These are phyloP conservation scores for Rhodotorula sp. DNA, from an alignment of 1,284 basidiomycete genomes.

Conservation along the genomic window DNA sequence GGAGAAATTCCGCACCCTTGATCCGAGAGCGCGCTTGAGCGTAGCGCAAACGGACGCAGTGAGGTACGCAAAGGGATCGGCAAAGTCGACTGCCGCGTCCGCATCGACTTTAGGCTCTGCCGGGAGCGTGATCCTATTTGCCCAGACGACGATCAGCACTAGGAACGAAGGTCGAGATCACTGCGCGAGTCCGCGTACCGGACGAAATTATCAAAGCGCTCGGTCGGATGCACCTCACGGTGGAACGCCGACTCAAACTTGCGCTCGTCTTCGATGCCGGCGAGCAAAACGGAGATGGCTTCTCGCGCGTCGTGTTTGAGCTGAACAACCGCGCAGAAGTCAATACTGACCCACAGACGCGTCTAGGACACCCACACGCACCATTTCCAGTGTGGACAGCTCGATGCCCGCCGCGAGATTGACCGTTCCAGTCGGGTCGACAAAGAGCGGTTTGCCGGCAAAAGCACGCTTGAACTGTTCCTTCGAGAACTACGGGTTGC, in stretches of 20 bases:
- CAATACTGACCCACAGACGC: not conserved
- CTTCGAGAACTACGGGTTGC: constrained; percentile 20
- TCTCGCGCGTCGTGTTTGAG: constrained; percentile 70
- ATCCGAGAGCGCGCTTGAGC: constrained; percentile 65
- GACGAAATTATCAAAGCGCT: constrained; percentile 50
- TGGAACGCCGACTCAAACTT: constrained; percentile 71
- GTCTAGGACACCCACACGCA: constrained; percentile 32
- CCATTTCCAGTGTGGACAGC: constrained; percentile 52
- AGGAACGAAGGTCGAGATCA: no score
- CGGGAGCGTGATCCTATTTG: constrained; percentile 41
- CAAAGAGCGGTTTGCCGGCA: constrained; percentile 59
- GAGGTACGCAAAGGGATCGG: constrained; percentile 44
- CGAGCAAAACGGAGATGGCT: constrained; percentile 63
- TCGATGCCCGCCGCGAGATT: constrained; percentile 81
- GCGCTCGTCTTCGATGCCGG: constrained; percentile 56
- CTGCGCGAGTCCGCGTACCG: constrained; percentile 5
- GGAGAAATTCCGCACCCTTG: constrained; percentile 34
- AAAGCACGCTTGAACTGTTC: constrained; percentile 33
- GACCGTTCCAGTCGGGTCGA: constrained; percentile 73
- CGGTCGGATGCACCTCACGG: constrained; percentile 44
- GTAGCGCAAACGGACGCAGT: constrained; percentile 58
- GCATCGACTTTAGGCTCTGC: constrained; percentile 39
- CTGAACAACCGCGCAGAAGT: constrained; percentile 50
- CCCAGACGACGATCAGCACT: not conserved
- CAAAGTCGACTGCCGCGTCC: constrained; percentile 37